Conservation (phyloP, 192 early-diverging fungal species). For the Podochytrium sp. region DNA sequence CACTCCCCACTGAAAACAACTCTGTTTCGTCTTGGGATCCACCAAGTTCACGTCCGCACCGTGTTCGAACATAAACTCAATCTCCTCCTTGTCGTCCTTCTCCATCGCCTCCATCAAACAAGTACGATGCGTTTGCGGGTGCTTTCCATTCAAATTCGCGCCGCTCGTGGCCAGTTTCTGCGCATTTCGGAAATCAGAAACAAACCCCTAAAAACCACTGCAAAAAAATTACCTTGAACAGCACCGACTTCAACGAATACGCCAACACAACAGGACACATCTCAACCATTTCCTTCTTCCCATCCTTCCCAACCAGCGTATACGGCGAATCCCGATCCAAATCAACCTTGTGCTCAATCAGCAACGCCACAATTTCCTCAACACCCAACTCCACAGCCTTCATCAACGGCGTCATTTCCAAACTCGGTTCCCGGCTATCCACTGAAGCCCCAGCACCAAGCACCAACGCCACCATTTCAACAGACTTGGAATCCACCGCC, state of each 20-base stretch:
- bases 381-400: slow-evolving; percentile 32
- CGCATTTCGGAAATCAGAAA: not conserved
- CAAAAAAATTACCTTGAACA: slow-evolving; percentile 10
- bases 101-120: slow-evolving; percentile 24
- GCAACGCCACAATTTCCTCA: slow-evolving; percentile 8
- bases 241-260: not conserved
- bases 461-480: slow-evolving; percentile 33
- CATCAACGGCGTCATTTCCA: slow-evolving; percentile 41
- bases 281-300: slow-evolving; percentile 1
- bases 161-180: slow-evolving; percentile 22
- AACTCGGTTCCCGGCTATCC: slow-evolving; percentile 27
- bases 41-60: slow-evolving; percentile 37
- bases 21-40: slow-evolving; percentile 25
- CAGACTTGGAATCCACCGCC: slow-evolving; percentile 28
- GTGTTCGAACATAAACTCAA: slow-evolving; percentile 8
- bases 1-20: slow-evolving; percentile 29
- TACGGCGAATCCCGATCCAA: slow-evolving; percentile 2
- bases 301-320: slow-evolving; percentile 10
- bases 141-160: slow-evolving; percentile 23
- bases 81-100: not conserved
- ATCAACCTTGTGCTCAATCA: slow-evolving; percentile 1
- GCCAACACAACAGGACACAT: not conserved
- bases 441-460: slow-evolving; percentile 29
- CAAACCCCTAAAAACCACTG: not conserved
- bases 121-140: slow-evolving; percentile 13